Base-by-base conservation (phyloP, 208 protist genomes). In the Angomonas ambiguus region DNA sequence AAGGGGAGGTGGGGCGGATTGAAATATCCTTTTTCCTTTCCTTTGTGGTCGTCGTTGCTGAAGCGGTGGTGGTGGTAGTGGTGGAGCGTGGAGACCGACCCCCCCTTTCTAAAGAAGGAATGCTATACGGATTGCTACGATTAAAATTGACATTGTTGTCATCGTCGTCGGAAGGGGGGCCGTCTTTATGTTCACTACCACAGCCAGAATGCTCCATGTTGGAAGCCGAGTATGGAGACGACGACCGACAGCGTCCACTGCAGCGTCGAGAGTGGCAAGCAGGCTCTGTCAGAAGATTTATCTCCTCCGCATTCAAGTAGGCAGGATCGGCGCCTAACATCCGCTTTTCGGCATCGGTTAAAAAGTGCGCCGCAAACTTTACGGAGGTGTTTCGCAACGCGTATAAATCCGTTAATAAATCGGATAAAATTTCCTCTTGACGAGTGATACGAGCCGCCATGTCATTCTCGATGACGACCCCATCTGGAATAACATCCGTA, bases 331-430 rank as follows among this genome's bases (percentile, higher is more conserved):
- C 74, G 6, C 88, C 88, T 82, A 94, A 82, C 28, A 83, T 76
- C 16, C 69, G 61, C 74, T 92, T 94, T 67, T 94, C 88, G 13
- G 65, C 70, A 59, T 94, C 88, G 1, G 82, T 79, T 0, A 94
- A 59, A 41, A 83, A 84, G 67, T 90, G 73, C 1, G 88, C 85
- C n/a, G 85, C 83, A 57, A 94, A 88, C 32, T 79, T 77, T 33
- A 94, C 82, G 1, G 88, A 94, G 10, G 65, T 63, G 48, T 74
- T 76, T 18, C 88, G 85, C 49, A 91, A 62, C 20, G 65, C 56
- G 25, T 87, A 72, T 64, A 92, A 42, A 45, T 71, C 41, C 20
- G 31, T 35, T 25, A 73, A 67, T 1, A 91, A 25, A 33, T 79
- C 75, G 1, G 73, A 70, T 20, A 94, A 53, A 13, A 91, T 69